A percentile compares a stretch with the other conserved stretches of the same genome.
These are phyloP conservation scores for Diaporthe ampelina DNA, from an alignment of 2,329 filamentous ascomycete genomes.

Conservation along the genomic window DNA sequence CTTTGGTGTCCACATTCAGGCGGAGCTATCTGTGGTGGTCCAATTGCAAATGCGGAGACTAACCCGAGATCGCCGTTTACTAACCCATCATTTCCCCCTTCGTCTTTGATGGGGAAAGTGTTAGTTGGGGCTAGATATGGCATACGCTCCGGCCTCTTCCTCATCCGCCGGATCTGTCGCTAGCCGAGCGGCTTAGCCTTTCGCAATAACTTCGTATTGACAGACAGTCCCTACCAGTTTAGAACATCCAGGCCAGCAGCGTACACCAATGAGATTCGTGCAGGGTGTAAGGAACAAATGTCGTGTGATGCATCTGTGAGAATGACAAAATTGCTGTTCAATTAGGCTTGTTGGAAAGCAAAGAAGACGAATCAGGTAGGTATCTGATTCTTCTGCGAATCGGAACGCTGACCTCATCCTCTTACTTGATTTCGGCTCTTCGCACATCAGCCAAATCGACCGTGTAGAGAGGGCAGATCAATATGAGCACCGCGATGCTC, in stretches of 20 bases:
- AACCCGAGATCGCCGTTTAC: not conserved
- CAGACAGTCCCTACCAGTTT: not conserved
- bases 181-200: conserved; percentile 10
- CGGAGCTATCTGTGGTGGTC: not conserved
- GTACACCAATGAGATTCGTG: not conserved
- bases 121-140: conserved; percentile 15
- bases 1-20: not conserved
- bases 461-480: too few species aligned
- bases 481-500: too few species aligned
- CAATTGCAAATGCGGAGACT: not conserved
- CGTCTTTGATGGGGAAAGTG: not conserved
- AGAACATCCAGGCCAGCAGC: not conserved
- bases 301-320: too few species aligned
- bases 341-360: too few species aligned
- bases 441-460: too few species aligned
- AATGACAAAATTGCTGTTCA: too few species aligned
- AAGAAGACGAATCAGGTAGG: too few species aligned
- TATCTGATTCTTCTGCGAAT: too few species aligned
- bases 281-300: not conserved
- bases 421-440: too few species aligned
- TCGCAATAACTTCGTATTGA: not conserved
- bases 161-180: conserved; percentile 26
- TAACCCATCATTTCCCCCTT: not conserved
- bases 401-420: too few species aligned
- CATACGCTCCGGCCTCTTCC: not conserved